A percentile compares a stretch with the other conserved stretches of the same genome.
These are phyloP conservation scores for Solanum hybrid DNA, from an alignment of 305 asterid species.

Conservation along the genomic window DNA sequence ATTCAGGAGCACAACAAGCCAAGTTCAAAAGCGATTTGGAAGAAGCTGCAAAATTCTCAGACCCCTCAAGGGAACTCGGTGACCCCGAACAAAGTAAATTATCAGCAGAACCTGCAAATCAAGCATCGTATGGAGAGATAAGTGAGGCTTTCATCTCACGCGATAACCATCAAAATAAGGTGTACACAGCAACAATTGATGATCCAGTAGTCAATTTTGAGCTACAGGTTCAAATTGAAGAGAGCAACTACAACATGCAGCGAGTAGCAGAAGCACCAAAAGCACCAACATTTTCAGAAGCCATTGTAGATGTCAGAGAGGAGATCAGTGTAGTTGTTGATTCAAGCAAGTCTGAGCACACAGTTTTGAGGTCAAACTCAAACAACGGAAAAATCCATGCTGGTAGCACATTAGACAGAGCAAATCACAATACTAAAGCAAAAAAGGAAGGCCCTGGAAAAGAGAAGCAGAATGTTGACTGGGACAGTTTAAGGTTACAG, in stretches of 20 bases:
- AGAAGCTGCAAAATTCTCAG: slow-evolving; percentile 17
- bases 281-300: slow-evolving; percentile 22
- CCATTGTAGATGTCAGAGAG: slow-evolving; percentile 36
- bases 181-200: slow-evolving; percentile 12
- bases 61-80: slow-evolving; percentile 29
- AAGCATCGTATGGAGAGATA: slow-evolving; percentile 29
- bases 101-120: slow-evolving; percentile 62
- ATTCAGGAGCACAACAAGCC: slow-evolving; percentile 26
- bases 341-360: slow-evolving; percentile 32
- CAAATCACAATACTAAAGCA: slow-evolving; percentile 15
- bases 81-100: slow-evolving; percentile 47
- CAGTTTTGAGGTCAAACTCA: slow-evolving; percentile 39
- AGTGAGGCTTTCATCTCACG: slow-evolving; percentile 29
- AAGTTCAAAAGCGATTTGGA: slow-evolving; percentile 15
- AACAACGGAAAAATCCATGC: slow-evolving; percentile 15
- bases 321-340: slow-evolving; percentile 32
- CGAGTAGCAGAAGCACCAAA: slow-evolving; percentile 26
- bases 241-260: slow-evolving; percentile 22
- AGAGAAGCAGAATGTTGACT: slow-evolving; percentile 52
- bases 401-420: slow-evolving; percentile 26
- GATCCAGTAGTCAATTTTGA: slow-evolving; percentile 20
- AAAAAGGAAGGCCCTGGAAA: slow-evolving; percentile 42
- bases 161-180: slow-evolving; percentile 27
- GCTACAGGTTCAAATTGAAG: slow-evolving; percentile 21
- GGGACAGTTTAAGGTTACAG: slow-evolving; percentile 74